Conservation (phyloP, 768 basidiomycete genomes). For the Ramaria rubella region DNA sequence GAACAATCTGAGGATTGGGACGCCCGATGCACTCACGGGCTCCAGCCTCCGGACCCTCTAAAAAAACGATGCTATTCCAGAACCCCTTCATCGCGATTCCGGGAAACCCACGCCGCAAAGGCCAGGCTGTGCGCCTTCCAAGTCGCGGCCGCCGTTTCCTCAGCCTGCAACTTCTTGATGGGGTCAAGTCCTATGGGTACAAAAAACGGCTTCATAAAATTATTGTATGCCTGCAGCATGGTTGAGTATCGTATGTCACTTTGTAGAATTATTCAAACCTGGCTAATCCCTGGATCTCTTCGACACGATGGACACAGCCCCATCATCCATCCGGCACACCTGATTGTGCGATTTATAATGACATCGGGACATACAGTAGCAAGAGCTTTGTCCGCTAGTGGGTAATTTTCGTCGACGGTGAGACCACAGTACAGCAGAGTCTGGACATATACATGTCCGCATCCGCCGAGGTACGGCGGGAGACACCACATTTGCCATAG, state of each 20-base stretch:
- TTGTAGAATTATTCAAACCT: neutral
- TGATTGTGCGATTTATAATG: neutral
- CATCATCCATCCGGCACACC: conserved; percentile 5
- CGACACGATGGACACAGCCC: conserved; percentile 4
- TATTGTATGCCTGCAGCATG: neutral
- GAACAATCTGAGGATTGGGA: too few species aligned
- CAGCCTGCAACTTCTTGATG: neutral
- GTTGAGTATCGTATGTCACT: neutral
- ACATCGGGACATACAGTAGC: neutral
- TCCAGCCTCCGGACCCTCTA: too few species aligned
- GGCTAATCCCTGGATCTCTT: neutral
- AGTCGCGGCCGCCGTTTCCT: neutral
- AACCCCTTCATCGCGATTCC: neutral
- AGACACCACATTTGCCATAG: neutral
- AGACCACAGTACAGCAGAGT: conserved; percentile 1
- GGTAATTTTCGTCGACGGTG: neutral
- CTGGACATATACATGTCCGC: neutral
- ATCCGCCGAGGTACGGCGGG: neutral
- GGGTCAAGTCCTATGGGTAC: neutral
- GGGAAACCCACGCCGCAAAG: neutral
- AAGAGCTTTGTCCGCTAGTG: neutral
- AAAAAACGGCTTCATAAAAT: conserved; percentile 5
- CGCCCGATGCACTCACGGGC: too few species aligned
- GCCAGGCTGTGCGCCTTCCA: conserved; percentile 4
- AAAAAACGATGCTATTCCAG: too few species aligned